Conservation (phyloP, 768 basidiomycete genomes). For the Xerocomus potaroensis region DNA sequence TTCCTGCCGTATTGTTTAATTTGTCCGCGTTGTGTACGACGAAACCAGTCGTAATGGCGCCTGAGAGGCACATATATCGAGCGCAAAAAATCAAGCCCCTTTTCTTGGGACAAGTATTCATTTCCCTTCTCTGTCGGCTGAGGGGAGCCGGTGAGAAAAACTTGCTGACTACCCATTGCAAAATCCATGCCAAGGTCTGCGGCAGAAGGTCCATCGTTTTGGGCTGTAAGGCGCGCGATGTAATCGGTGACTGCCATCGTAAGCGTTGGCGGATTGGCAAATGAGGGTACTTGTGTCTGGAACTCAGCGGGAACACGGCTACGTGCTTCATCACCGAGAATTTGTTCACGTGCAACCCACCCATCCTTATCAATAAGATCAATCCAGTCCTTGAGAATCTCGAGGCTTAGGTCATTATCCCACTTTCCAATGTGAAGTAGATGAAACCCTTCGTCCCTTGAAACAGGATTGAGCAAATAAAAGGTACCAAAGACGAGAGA, state of each 20-base stretch:
- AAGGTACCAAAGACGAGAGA: not conserved
- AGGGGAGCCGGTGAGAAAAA: conserved; percentile 37
- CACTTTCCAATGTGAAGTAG: conserved; percentile 85
- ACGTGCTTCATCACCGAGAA: conserved; percentile 92
- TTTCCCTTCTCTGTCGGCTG: conserved; percentile 31
- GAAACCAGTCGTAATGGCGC: conserved; percentile 95
- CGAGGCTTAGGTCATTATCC: conserved; percentile 89
- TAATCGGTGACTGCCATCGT: conserved; percentile 91
- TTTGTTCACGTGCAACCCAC: conserved; percentile 96
- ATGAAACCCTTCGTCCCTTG: conserved; percentile 97
- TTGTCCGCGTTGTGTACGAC: conserved; percentile 88
- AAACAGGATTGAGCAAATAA: conserved; percentile 2
- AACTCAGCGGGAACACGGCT: conserved; percentile 93
- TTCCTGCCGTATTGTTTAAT: conserved; percentile 85
- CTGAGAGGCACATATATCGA: conserved; percentile 82
- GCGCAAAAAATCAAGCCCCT: conserved; percentile 64
- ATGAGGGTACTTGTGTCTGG: conserved; percentile 88
- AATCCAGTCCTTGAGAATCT: conserved; percentile 89
- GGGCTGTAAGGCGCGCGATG: conserved; percentile 64
- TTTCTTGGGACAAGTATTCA: conserved; percentile 54
- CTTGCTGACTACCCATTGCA: conserved; percentile 48
- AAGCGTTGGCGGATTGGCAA: conserved; percentile 93
- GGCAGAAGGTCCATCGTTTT: conserved; percentile 44
- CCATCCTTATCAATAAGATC: conserved; percentile 88
- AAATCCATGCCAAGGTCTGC: conserved; percentile 65